Conservation (phyloP, 2,329 filamentous ascomycete species). For the Aspergillus ochraceus region DNA sequence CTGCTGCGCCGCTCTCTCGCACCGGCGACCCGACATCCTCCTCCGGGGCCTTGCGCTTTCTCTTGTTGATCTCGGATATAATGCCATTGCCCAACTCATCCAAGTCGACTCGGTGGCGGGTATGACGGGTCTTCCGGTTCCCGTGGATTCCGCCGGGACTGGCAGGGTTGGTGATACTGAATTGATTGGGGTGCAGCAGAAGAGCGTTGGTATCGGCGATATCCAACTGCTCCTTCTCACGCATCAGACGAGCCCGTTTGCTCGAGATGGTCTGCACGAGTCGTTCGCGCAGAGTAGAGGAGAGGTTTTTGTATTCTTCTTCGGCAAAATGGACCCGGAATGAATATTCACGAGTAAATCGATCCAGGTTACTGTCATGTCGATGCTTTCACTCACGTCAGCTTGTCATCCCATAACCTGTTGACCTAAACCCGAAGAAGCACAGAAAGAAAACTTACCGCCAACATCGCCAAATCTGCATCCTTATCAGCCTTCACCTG, state of each 20-base stretch:
- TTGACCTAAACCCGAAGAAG: background rate
- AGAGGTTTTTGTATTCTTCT: slow-evolving; percentile 62
- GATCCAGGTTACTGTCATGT: slow-evolving; percentile 56
- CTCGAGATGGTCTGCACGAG: slow-evolving; percentile 58
- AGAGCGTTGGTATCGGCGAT: slow-evolving; percentile 66
- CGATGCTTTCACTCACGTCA: slow-evolving; percentile 48
- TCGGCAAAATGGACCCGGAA: slow-evolving; percentile 63
- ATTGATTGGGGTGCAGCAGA: slow-evolving; percentile 65
- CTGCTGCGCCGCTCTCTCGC: slow-evolving; percentile 44
- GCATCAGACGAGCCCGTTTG: slow-evolving; percentile 58
- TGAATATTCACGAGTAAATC: slow-evolving; percentile 57
- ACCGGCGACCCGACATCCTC: slow-evolving; percentile 61
- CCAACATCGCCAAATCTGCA: slow-evolving; percentile 74
- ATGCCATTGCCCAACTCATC: slow-evolving; percentile 54
- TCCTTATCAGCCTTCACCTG: slow-evolving; percentile 86
- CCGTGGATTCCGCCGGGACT: slow-evolving; percentile 61
- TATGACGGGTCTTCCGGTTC: slow-evolving; percentile 63
- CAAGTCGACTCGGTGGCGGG: slow-evolving; percentile 57
- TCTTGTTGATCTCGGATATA: slow-evolving; percentile 50
- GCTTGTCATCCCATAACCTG: background rate
- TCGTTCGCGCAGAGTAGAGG: slow-evolving; percentile 61
- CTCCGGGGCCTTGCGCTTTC: slow-evolving; percentile 60
- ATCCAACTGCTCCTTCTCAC: slow-evolving; percentile 67
- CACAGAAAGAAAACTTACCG: slow-evolving; percentile 58
- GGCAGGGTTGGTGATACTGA: slow-evolving; percentile 64